Conservation (phyloP, 2,329 filamentous ascomycete genomes). For the Hysterium pulicare region DNA sequence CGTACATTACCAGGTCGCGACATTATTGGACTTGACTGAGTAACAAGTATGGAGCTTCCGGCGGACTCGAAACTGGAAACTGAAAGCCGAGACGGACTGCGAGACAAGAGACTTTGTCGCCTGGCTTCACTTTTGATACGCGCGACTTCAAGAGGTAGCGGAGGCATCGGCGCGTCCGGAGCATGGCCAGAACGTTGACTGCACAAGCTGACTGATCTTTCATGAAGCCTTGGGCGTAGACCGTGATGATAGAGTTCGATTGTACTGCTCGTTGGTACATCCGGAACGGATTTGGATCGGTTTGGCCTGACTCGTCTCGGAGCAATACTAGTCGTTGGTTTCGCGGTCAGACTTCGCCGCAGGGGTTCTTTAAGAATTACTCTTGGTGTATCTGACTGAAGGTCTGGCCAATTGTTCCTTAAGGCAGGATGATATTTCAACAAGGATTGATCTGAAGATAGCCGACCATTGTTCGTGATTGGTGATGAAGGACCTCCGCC, state of each 20-base stretch:
- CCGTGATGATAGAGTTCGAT: conserved; percentile 5
- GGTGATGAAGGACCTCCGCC: conserved; percentile 11
- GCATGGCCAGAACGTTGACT: conserved; percentile 32
- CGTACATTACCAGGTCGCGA: conserved; percentile 19
- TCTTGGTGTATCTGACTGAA: neutral
- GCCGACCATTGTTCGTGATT: conserved; percentile 17
- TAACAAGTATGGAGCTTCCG: conserved; percentile 40
- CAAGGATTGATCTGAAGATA: conserved; percentile 24
- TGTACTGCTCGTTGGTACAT: conserved; percentile 12
- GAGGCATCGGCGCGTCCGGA: conserved; percentile 42
- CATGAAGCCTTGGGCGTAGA: conserved; percentile 18
- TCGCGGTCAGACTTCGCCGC: conserved; percentile 11
- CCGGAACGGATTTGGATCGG: conserved; percentile 25
- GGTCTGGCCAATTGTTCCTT: conserved; percentile 12
- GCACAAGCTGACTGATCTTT: conserved; percentile 24
- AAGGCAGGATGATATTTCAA: conserved; percentile 27
- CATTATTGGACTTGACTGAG: conserved; percentile 34
- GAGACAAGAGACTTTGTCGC: conserved; percentile 22
- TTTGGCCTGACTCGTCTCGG: conserved; percentile 15
- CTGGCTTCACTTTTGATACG: conserved; percentile 22
- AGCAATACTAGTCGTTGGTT: conserved; percentile 6
- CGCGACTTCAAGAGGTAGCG: conserved; percentile 36
- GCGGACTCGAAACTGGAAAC: conserved; percentile 40
- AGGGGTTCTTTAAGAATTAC: conserved; percentile 6
- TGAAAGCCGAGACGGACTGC: conserved; percentile 36